phyloP scores from a whole-genome alignment of 257 asterid species.

The Knoxia roxburghii region DNA sequence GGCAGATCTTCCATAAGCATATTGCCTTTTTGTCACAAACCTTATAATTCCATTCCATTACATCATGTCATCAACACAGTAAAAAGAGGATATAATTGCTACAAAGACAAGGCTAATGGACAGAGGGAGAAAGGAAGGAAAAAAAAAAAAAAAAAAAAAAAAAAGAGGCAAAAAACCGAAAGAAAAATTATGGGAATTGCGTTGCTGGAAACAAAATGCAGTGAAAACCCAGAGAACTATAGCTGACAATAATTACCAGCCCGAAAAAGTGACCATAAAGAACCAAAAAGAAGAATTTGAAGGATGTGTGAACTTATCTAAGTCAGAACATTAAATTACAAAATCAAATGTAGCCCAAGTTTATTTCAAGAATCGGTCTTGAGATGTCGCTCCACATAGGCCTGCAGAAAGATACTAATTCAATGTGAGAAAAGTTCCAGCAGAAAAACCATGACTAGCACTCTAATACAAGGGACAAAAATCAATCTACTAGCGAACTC shows the following conservation, averaged over 20 bases:
- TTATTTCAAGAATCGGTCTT: conserved; percentile 47
- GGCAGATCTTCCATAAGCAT: neutral
- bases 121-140: neutral
- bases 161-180: too few species aligned
- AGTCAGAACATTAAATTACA: neutral
- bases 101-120: neutral
- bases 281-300: neutral
- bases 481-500: neutral
- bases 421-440: neutral
- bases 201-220: neutral
- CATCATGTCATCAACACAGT: too few species aligned
- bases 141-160: too few species aligned
- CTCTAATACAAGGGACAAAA: neutral
- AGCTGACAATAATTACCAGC: conserved; percentile 3
- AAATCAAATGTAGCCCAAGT: conserved; percentile 6
- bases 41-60: neutral
- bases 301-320: neutral
- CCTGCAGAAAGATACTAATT: conserved; percentile 39
- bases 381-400: conserved; percentile 57
- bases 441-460: neutral
- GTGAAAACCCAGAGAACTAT: neutral
- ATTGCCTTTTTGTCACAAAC: neutral
- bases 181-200: neutral
- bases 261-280: neutral
- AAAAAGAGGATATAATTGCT: neutral